These are phyloP conservation scores for Penicillium italicum DNA, from an alignment of 2,329 filamentous ascomycete species.

Conservation along the genomic window DNA sequence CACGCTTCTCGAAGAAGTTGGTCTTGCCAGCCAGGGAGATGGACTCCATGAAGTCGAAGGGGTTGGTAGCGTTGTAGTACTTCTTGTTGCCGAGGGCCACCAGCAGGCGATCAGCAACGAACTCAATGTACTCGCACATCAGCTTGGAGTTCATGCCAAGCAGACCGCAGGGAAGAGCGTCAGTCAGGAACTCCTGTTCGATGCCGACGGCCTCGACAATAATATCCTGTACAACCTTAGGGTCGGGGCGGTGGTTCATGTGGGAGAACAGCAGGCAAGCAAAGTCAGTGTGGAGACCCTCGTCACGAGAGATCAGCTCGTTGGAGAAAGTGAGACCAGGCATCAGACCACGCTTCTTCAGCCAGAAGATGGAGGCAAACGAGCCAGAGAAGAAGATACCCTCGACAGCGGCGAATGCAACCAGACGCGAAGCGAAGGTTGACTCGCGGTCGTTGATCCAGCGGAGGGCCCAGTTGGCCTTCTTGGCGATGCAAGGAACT, in stretches of 20 bases:
- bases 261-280: slow-evolving; percentile 98
- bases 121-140: slow-evolving; percentile 99
- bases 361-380: slow-evolving; percentile 99
- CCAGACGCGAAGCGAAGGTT: slow-evolving; percentile 89
- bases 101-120: slow-evolving; percentile 92
- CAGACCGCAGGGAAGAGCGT: slow-evolving; percentile 85
- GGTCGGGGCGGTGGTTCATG: slow-evolving; percentile 83
- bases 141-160: slow-evolving; percentile 96
- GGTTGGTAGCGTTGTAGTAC: slow-evolving; percentile 87
- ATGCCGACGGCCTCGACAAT: slow-evolving; percentile 92
- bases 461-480: slow-evolving; percentile 93
- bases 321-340: slow-evolving; percentile 98
- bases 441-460: slow-evolving; percentile 95
- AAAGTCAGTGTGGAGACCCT: slow-evolving; percentile 99
- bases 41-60: slow-evolving; percentile 99
- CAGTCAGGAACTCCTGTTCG: slow-evolving; percentile 96
- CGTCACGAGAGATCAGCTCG: slow-evolving; percentile 98
- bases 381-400: slow-evolving; percentile 99
- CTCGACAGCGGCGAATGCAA: slow-evolving; percentile 96
- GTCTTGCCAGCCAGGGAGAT: slow-evolving; percentile 99
- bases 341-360: slow-evolving; percentile 99
- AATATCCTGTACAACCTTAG: slow-evolving; percentile 76
- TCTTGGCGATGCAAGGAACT: slow-evolving; percentile 96
- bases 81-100: slow-evolving; percentile 91
- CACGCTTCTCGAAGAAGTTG: slow-evolving; percentile 99